A percentile compares a stretch with the other conserved stretches of the same genome.
Evolutionary conservation across 768 basidiomycete genomes (phyloP).

Genomic region (Tricholoma sp.): DNA sequence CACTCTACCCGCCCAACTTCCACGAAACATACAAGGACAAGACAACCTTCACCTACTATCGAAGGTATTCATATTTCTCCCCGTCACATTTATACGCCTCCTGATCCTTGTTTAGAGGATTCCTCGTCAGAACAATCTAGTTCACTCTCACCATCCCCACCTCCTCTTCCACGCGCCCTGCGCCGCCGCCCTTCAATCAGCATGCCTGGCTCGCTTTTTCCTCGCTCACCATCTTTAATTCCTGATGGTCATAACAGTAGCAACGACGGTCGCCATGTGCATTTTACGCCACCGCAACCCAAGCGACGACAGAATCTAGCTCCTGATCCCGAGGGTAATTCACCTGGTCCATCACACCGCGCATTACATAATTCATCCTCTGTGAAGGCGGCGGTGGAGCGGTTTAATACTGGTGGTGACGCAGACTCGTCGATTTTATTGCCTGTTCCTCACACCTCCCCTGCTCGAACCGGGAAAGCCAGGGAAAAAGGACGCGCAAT

Average conservation of each 20-base stretch:
- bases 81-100: neutral
- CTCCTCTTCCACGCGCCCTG: conserved; percentile 26
- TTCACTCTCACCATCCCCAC: conserved; percentile 29
- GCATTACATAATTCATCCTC: conserved; percentile 29
- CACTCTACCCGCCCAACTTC: neutral
- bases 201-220: conserved; percentile 79
- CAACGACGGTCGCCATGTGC: conserved; percentile 32
- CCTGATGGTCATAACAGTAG: conserved; percentile 20
- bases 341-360: conserved; percentile 17
- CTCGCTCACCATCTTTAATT: conserved; percentile 65
- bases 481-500: conserved; percentile 45
- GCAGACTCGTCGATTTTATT: conserved; percentile 49
- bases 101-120: conserved; percentile 11
- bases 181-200: conserved; percentile 43
- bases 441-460: conserved; percentile 38
- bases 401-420: conserved; percentile 42
- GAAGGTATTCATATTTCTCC: neutral
- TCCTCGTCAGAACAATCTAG: conserved; percentile 17
- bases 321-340: neutral
- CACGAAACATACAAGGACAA: neutral
- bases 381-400: conserved; percentile 44
- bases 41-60: neutral
- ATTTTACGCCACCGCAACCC: conserved; percentile 25
- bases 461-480: conserved; percentile 11
- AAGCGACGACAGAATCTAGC: conserved; percentile 1